These are phyloP conservation scores for Pseudozyma hubeiensis DNA, from an alignment of 1,284 basidiomycete species.

Conservation along the genomic window DNA sequence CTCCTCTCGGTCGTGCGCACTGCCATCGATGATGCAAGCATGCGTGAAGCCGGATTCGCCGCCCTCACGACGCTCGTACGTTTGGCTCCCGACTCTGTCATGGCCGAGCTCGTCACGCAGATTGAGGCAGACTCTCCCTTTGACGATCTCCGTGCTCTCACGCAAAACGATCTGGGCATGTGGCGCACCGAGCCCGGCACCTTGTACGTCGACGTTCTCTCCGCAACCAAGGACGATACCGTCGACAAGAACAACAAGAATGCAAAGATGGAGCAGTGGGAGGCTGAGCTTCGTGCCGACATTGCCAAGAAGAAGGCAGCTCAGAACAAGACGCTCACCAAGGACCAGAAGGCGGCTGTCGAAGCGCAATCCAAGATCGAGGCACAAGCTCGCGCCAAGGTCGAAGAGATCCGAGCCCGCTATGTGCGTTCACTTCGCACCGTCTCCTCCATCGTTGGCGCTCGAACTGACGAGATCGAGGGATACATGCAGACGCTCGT, in stretches of 20 bases:
- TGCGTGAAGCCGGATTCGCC: conserved; percentile 55
- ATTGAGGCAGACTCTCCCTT: conserved; percentile 47
- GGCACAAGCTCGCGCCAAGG: conserved; percentile 50
- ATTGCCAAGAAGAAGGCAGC: conserved; percentile 67
- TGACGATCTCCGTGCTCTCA: conserved; percentile 48
- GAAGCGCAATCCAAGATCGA: conserved; percentile 63
- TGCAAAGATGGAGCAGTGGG: conserved; percentile 65
- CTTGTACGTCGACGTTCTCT: conserved; percentile 62
- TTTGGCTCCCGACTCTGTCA: conserved; percentile 56
- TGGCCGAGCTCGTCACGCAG: conserved; percentile 52
- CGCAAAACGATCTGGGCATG: conserved; percentile 61
- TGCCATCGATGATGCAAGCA: conserved; percentile 36
- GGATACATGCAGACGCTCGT: conserved; percentile 55
- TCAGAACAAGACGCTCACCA: conserved; percentile 58
- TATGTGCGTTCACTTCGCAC: conserved; percentile 51
- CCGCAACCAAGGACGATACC: conserved; percentile 39
- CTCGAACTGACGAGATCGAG: conserved; percentile 49
- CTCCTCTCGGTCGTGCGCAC: conserved; percentile 43
- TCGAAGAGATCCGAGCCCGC: conserved; percentile 46
- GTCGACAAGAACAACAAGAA: conserved; percentile 56
- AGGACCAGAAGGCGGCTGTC: conserved; percentile 61
- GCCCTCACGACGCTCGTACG: conserved; percentile 59
- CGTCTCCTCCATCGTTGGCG: conserved; percentile 47
- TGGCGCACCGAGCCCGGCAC: conserved; percentile 60
- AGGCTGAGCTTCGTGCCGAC: conserved; percentile 64